Evolutionary conservation across 2,329 filamentous ascomycete species (phyloP).

Genomic region (Mollisiaceae sp.): DNA sequence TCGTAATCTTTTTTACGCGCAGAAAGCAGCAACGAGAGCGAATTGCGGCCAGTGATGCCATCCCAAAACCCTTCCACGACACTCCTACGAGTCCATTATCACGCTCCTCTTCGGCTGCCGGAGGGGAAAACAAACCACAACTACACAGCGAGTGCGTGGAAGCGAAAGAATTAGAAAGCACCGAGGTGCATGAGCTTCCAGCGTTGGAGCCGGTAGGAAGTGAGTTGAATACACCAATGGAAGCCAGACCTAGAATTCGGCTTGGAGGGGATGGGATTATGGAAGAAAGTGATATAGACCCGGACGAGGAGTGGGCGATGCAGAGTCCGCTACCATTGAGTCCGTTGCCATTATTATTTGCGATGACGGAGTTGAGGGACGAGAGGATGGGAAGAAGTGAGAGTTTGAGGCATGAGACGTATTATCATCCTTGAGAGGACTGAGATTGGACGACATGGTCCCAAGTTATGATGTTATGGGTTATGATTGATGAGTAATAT

Average conservation of each 20-base stretch:
- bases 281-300: background rate
- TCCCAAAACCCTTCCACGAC: conserved; percentile 22
- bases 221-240: conserved; percentile 33
- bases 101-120: background rate
- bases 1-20: conserved; percentile 37
- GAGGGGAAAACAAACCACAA: conserved; percentile 24
- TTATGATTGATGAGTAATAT: background rate
- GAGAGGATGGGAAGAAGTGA: conserved; percentile 27
- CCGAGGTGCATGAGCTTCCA: conserved; percentile 35
- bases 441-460: background rate
- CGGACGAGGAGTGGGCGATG: conserved; percentile 30
- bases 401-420: conserved; percentile 35
- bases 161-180: conserved; percentile 31
- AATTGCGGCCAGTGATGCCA: background rate
- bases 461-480: background rate
- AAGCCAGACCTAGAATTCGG: conserved; percentile 7
- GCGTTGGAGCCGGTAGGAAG: conserved; percentile 35
- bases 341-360: conserved; percentile 34
- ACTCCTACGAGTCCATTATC: conserved; percentile 14
- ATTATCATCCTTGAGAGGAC: conserved; percentile 35
- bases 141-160: conserved; percentile 31
- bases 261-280: background rate
- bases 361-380: conserved; percentile 34
- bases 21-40: conserved; percentile 20
- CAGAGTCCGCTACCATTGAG: conserved; percentile 29